These are phyloP conservation scores for Aureobasidium sp. DNA, from an alignment of 2,329 filamentous ascomycete species.

Conservation along the genomic window DNA sequence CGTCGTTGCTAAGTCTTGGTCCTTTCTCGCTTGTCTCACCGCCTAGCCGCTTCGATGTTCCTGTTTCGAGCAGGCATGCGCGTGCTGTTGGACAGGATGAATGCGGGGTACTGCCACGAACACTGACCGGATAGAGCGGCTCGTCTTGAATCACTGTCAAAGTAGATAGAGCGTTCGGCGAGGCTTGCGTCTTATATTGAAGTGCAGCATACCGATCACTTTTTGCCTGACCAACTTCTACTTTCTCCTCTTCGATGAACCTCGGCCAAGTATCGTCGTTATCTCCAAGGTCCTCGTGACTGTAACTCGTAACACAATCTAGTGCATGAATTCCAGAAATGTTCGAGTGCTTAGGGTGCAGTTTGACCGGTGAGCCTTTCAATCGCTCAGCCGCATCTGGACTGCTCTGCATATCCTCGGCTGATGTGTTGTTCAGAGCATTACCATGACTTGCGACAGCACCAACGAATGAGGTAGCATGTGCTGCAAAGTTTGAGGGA, in stretches of 20 bases:
- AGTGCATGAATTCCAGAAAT: not conserved
- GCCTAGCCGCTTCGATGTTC: not conserved
- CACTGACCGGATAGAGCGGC: not conserved
- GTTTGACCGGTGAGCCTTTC: not conserved
- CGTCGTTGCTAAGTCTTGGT: not conserved
- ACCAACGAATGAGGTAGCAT: not conserved
- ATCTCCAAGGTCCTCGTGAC: not conserved
- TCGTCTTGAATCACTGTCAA: not conserved
- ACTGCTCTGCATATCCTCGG: not conserved
- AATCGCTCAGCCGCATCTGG: not conserved
- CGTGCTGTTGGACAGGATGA: slow-evolving; percentile 2
- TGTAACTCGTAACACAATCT: not conserved
- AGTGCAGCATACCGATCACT: not conserved
- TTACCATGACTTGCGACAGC: not conserved
- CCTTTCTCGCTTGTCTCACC: not conserved
- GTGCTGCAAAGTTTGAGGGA: not conserved
- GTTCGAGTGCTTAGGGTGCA: not conserved
- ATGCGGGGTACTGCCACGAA: slow-evolving; percentile 5
- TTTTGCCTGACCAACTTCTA: not conserved
- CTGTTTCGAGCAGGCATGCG: not conserved
- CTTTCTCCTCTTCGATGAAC: not conserved
- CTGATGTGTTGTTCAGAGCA: not conserved
- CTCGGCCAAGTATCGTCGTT: not conserved
- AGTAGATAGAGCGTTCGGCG: not conserved
- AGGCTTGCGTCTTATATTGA: not conserved